Conservation (phyloP, 345 rosid species). For the Citrus sp. region DNA sequence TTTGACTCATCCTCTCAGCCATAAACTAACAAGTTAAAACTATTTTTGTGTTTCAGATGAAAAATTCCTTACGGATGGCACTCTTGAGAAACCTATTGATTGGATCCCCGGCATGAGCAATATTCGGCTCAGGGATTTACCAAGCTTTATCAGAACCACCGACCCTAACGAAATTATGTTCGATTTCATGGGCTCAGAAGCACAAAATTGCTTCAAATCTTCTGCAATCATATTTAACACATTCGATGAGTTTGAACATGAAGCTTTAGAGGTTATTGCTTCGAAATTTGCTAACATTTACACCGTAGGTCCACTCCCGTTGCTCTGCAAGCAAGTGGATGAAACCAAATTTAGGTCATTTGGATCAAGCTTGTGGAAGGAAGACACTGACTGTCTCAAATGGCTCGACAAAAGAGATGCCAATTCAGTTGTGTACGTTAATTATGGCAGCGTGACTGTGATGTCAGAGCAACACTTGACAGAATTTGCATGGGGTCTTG, state of each 20-base stretch:
- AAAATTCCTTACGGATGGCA: slow-evolving; percentile 21
- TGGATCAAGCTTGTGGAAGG: slow-evolving; percentile 21
- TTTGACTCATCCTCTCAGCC: too few species aligned
- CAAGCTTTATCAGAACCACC: slow-evolving; percentile 19
- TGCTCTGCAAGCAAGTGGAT: not conserved
- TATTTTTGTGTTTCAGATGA: slow-evolving; percentile 12
- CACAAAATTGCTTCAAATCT: slow-evolving; percentile 10
- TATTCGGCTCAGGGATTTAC: slow-evolving; percentile 22
- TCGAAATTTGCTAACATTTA: slow-evolving; percentile 19
- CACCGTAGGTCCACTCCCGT: slow-evolving; percentile 20
- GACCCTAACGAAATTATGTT: slow-evolving; percentile 20
- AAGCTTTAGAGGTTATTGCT: slow-evolving; percentile 16
- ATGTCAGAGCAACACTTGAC: slow-evolving; percentile 14
- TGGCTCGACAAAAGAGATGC: slow-evolving; percentile 20
- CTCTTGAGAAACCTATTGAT: slow-evolving; percentile 20
- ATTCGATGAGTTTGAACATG: slow-evolving; percentile 18
- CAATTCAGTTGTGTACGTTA: slow-evolving; percentile 23
- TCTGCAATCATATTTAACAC: slow-evolving; percentile 25
- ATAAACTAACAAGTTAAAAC: too few species aligned
- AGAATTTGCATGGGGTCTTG: slow-evolving; percentile 30
- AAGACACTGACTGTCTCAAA: slow-evolving; percentile 18
- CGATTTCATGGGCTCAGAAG: slow-evolving; percentile 17
- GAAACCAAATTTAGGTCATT: not conserved
- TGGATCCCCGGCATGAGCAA: slow-evolving; percentile 30
- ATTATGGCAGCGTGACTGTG: slow-evolving; percentile 24